Base-by-base conservation (phyloP, 805 yeast genomes). In the Yarrowia deformans region DNA sequence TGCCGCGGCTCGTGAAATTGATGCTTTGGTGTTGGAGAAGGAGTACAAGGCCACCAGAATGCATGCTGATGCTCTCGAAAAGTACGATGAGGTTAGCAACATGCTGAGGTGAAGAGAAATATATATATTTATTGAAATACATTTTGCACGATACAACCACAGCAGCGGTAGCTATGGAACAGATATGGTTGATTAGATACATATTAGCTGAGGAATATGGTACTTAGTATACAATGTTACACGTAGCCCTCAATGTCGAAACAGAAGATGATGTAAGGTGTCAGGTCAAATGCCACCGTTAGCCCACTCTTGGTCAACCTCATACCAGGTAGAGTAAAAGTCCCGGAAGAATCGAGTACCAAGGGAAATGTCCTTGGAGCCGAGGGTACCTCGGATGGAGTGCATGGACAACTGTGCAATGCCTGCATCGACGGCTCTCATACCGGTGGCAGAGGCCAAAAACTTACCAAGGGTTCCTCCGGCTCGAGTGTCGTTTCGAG, bases 391-490 rank as follows among this genome's bases (percentile, higher is more conserved):
- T 74, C 97, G 84, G 73, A 91, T 89, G 50, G 92, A 88, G 79
- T 91, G 97, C 97, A 91, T 91, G 2, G 94, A 85, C 73, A 90
- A 82, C 79, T 91, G 96, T 2, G 96, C 87, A 73, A 91, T 88
- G 69, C 97, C 97, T 70, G 90, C 78, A 74, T 91, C 97, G 69
- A 90, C 85, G 54, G 94, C 89, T 75, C 79, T 73, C 39, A 79
- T 70, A 14, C 85, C 85, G 75, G 77, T 74, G 48, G 74, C 74
- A 8, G 78, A 69, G 16, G 79, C 72, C 8, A 81, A 74, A 71
- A 81, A 75, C 76, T 88, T 97, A 0, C 97, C 97, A 75, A 92
- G 90, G 35, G 97, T 91, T 48, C 96, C 96, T 40, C 97, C 97
- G 0, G 93, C 88, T 76, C 95, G 85, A 16, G 90, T 84, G 77